Base-by-base conservation (phyloP, 2,329 filamentous ascomycete genomes). In the Rhytidhysteron rufulum region DNA sequence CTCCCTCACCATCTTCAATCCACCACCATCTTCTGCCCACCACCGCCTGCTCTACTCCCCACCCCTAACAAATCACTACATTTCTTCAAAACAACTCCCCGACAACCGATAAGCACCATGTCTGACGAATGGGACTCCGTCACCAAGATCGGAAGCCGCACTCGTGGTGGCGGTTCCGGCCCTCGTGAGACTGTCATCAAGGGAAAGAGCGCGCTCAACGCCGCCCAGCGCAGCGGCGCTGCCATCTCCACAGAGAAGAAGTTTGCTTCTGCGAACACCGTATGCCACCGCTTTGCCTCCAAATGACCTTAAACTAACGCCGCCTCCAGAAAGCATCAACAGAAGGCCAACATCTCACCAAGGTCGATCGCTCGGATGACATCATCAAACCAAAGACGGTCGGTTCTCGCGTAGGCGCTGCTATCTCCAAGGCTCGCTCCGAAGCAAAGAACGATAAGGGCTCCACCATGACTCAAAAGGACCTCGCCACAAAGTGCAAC, bases 301-400 rank as follows among this genome's bases (percentile, higher is more conserved):
- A 34, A 21, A 35, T 27, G 24, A 27, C 24, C 7, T 27, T 7
- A 27, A 4, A n/a, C 17, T 20, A 41, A 17, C 19, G 19, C n/a
- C n/a, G n/a, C n/a, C n/a, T n/a, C n/a, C 29, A 74, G 61, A 50
- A 70, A 44, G 72, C 71, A 46, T 76, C 63, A 39, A 58, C 75
- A 52, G 91, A 97, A 72, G 93, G 93, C 56, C 93, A 98, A 73
- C 90, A 88, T 65, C 78, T 97, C 51, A 97, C 93, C 54, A 96
- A 97, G 77, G 90, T 98, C 68, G 93, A 97, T 77, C 90, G 91
- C 55, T 84, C 83, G 65, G 90, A 97, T 75, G 93, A 96, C 66
- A 95, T 96, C 72, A 85, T 97, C 71, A 95, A 95, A 75, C 90
- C 89, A 62, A 95, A 95, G 74, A 94, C 88, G 34, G 77, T 68